Evolutionary conservation across 2,329 filamentous ascomycete species (phyloP).

Genomic region (Calonectria honghensis): DNA sequence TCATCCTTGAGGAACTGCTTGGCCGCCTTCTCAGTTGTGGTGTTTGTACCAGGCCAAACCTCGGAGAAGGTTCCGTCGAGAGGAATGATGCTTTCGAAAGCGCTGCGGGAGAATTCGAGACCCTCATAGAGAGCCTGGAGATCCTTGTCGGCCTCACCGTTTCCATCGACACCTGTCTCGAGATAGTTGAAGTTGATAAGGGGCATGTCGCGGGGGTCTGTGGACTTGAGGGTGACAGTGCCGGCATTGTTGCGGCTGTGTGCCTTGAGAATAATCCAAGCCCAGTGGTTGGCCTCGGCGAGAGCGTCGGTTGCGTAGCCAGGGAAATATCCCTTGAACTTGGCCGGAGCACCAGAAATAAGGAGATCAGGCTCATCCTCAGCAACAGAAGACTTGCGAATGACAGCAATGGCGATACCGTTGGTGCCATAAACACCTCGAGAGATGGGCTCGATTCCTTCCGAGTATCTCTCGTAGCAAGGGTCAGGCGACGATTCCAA

Average conservation of each 20-base stretch:
- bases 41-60: conserved; percentile 61
- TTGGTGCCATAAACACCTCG: conserved; percentile 64
- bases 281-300: conserved; percentile 64
- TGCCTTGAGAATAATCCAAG: conserved; percentile 70
- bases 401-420: conserved; percentile 72
- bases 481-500: conserved; percentile 45
- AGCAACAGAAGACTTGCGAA: conserved; percentile 59
- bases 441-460: conserved; percentile 40
- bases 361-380: conserved; percentile 71
- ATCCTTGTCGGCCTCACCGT: conserved; percentile 63
- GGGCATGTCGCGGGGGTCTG: conserved; percentile 78
- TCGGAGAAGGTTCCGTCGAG: conserved; percentile 63
- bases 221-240: conserved; percentile 76
- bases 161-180: conserved; percentile 61
- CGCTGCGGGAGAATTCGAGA: conserved; percentile 67
- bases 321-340: conserved; percentile 75
- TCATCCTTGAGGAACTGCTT: conserved; percentile 63
- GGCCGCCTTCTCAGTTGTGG: conserved; percentile 64
- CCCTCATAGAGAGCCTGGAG: conserved; percentile 66
- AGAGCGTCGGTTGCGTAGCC: conserved; percentile 69
- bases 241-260: conserved; percentile 74
- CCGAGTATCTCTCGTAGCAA: conserved; percentile 46
- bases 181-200: conserved; percentile 77
- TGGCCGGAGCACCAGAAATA: conserved; percentile 72
- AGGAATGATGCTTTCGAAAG: conserved; percentile 57